Conservation (phyloP, 148 eudicot species). For the Rhododendron henanense region DNA sequence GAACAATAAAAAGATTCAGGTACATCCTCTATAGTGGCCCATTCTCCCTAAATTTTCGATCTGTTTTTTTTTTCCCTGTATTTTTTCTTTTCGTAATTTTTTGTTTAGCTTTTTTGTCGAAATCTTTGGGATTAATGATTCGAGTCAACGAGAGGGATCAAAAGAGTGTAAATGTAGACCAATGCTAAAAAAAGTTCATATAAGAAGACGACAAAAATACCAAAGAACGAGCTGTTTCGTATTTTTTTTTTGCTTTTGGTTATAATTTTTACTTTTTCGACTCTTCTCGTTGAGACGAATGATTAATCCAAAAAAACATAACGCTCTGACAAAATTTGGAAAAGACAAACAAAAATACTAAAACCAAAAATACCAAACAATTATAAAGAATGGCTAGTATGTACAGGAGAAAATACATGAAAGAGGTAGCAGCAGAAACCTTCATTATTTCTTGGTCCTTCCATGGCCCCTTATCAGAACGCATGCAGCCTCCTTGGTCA, state of each 20-base stretch:
- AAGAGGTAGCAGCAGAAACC: constrained; percentile 30
- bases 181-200: background rate
- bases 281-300: background rate
- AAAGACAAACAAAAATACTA: background rate
- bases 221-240: background rate
- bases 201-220: background rate
- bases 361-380: too few relatives aligned
- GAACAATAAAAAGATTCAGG: background rate
- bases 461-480: constrained; percentile 97
- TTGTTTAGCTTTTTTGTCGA: background rate
- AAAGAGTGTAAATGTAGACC: background rate
- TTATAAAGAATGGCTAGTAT: background rate
- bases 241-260: too few relatives aligned
- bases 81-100: too few relatives aligned
- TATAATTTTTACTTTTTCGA: too few relatives aligned
- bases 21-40: background rate
- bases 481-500: constrained; percentile 83
- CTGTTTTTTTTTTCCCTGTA: too few relatives aligned
- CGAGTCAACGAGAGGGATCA: background rate
- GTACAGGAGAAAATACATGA: background rate
- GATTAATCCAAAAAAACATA: background rate
- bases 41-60: background rate
- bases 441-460: constrained; percentile 72
- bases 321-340: background rate
- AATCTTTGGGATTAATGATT: background rate